Base-by-base conservation (phyloP, 805 yeast genomes). In the Hanseniaspora nectarophila region DNA sequence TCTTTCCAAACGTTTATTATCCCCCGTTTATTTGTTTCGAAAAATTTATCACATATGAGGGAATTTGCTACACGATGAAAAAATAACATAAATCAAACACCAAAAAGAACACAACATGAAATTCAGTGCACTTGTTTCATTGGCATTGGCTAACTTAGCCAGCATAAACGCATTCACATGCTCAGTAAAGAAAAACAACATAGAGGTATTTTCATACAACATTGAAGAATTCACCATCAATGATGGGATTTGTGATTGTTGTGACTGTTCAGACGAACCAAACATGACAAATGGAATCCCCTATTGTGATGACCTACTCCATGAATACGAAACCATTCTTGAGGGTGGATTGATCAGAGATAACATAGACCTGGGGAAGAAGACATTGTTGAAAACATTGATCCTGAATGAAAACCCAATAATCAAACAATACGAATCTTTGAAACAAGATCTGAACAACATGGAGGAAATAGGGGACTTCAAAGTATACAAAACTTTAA, bases 201-300 rank as follows among this genome's bases (percentile, higher is more conserved):
- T 8, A 15, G 26, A 18, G 24, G 9, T 20, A 10, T 20, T 42
- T 15, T 77, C 57, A 60, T 71, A 72, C 9, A 76, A 71, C 56
- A 73, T 92, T 13, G 82, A 87, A 5, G 73, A 80, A 7, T 77
- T 70, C 59, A 74, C 80, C 54, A 84, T 92, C 16, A 79, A 82
- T 59, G 98, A 92, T 66, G 97, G 97, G 0, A 80, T 82, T 2
- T 92, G 98, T 68, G 98, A 92, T 63, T 92, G 98, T 66, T 92
- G 98, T 67, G 98, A 92, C 67, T 97, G 98, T 8, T 75, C 87
- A 1, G 98, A 92, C 66, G 98, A 92, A 64, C 64, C 32, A 10
- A 12, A 20, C 4, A 21, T 20, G 16, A 13, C 20, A 13, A 15
- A 57, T 55, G 39, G 54, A 50, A 29, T 68, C 73, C 56, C n/a